Conservation (phyloP, 495 filamentous ascomycete species). For the Hyphodiscus hymeniophilus region DNA sequence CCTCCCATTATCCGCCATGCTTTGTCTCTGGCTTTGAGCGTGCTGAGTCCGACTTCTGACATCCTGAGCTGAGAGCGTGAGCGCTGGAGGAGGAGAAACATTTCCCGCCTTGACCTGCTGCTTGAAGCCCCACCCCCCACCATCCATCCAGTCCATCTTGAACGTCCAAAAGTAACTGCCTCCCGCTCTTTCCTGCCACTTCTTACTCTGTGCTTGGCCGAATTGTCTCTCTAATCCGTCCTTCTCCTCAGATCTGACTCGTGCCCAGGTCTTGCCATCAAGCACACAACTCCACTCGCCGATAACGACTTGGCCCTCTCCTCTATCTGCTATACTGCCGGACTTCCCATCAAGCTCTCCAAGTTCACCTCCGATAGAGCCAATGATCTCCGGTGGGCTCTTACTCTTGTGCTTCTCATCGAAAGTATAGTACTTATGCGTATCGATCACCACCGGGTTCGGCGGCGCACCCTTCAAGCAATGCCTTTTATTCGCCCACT, state of each 20-base stretch:
- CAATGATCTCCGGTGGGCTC: conserved; percentile 39
- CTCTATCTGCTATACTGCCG: conserved; percentile 33
- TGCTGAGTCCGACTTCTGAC: conserved; percentile 22
- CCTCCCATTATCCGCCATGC: conserved; percentile 24
- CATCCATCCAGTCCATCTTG: conserved; percentile 47
- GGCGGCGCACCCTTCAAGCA: not conserved
- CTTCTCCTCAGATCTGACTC: conserved; percentile 22
- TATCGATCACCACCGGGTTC: conserved; percentile 44
- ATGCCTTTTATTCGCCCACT: conserved; percentile 26
- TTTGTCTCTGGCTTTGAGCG: conserved; percentile 26
- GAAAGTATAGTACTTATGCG: conserved; percentile 48
- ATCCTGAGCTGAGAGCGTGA: conserved; percentile 26
- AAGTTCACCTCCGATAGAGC: conserved; percentile 28
- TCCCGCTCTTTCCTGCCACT: conserved; percentile 34
- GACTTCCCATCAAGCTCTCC: conserved; percentile 30
- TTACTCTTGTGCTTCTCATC: conserved; percentile 33
- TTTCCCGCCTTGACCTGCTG: conserved; percentile 33
- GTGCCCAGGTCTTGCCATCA: conserved; percentile 34
- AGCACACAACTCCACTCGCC: conserved; percentile 49
- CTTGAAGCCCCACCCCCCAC: conserved; percentile 46
- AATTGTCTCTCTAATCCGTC: conserved; percentile 32
- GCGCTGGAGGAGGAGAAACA: conserved; percentile 28
- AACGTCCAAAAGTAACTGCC: conserved; percentile 47
- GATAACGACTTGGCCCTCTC: conserved; percentile 38
- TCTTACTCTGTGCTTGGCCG: conserved; percentile 34